These are phyloP conservation scores for Pichia rugopelliculosa DNA, from an alignment of 805 yeast species.

Conservation along the genomic window DNA sequence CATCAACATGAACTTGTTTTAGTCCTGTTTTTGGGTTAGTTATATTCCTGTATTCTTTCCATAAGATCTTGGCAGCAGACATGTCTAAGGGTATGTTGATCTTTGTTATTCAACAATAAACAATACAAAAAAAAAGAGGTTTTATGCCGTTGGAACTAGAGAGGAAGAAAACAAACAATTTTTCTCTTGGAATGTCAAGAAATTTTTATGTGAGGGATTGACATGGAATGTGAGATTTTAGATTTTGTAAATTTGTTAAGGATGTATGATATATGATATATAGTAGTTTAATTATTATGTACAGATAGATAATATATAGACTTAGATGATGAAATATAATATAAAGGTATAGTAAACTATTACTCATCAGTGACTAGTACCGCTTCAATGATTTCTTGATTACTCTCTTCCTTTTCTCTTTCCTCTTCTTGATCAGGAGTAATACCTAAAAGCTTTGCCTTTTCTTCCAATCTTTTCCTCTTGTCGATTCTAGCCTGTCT, in stretches of 20 bases:
- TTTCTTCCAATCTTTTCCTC: constrained; percentile 65
- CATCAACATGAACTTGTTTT: constrained; percentile 30
- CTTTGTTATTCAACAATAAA: not conserved
- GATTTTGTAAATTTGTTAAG: too few species aligned
- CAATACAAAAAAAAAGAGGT: not conserved
- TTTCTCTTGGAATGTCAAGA: too few species aligned
- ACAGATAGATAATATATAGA: not conserved
- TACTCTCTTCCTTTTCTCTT: not conserved
- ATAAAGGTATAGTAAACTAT: not conserved
- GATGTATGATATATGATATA: too few species aligned
- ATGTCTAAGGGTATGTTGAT: not conserved
- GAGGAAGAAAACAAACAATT: not conserved
- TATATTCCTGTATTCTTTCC: constrained; percentile 90
- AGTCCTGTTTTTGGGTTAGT: constrained; percentile 80
- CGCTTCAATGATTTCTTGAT: constrained; percentile 6
- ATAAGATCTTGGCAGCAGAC: constrained; percentile 60
- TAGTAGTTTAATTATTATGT: not conserved
- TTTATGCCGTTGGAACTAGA: not conserved
- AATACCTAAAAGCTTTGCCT: constrained; percentile 62
- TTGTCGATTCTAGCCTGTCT: constrained; percentile 67
- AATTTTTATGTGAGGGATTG: too few species aligned
- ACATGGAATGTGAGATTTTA: too few species aligned
- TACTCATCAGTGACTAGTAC: constrained; percentile 10
- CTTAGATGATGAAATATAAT: not conserved
- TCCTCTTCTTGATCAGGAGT: constrained; percentile 31